Evolutionary conservation across 345 rosid species (phyloP), one percentile per base, ranked within the genome.

Genomic region (Kernera saxatilis): DNA sequence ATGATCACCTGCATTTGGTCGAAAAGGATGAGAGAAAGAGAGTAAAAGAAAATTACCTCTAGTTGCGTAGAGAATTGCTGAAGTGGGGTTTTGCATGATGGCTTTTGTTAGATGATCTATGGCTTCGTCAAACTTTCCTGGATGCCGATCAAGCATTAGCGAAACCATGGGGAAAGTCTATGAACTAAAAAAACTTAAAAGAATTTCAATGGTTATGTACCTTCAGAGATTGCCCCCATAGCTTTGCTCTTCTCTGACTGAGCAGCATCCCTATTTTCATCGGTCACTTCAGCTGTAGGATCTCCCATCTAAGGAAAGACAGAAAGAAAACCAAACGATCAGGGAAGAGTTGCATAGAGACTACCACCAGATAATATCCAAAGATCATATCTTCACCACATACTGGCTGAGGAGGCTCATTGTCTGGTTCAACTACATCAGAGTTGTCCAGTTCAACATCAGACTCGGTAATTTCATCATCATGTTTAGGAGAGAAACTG

Each of bases 21-120:
- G 4, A 5, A 40, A 71, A 48, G 12, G 30, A 29, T 29, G 18
- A 32, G 13, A 22, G 22, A 17, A 27, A 68, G 27, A 36, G 19
- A 33, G 32, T 11, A 19, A 60, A 17, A 29, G 29, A 65, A 17
- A 29, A 17, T 55, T 65, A 88, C 97, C 97, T 84, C 98, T 82
- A 62, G 88, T 77, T 30, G 96, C 97, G 75, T 90, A 88, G 17
- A 90, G 56, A 73, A 88, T 90, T 7, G 96, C 89, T 3, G 93
- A 93, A 66, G 75, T 74, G 41, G 97, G 96, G 77, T 93, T 88
- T 64, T 88, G 72, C 90, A 57, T 73, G 68, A 88, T 76, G 37
- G 98, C 92, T 76, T 87, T 80, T 32, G 96, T 84, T 43, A 93
- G 71, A 82, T 77, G 81, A 72, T 84, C 83, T 26, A 83, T 22